Conservation (phyloP, 805 yeast genomes). For the Yarrowia sp. region DNA sequence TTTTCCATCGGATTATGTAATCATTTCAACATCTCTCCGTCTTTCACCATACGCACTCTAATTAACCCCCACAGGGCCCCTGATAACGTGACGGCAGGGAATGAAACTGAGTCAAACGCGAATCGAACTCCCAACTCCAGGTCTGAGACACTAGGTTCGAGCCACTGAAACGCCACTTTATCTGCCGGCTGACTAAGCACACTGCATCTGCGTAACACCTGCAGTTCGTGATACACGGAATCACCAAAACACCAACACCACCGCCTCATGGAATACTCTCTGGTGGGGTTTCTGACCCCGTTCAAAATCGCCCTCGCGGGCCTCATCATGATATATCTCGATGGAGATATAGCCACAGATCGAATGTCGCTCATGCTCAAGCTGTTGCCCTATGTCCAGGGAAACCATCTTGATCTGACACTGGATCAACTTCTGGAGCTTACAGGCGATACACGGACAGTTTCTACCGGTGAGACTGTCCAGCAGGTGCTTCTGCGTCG, state of each 20-base stretch:
- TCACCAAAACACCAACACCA: not conserved
- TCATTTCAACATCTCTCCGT: too few species aligned
- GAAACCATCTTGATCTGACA: conserved; percentile 13
- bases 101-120: too few species aligned
- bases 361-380: conserved; percentile 45
- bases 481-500: conserved; percentile 26
- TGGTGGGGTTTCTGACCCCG: conserved; percentile 44
- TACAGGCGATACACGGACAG: not conserved
- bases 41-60: not conserved
- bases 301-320: conserved; percentile 44
- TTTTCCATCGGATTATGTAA: not conserved
- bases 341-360: conserved; percentile 40
- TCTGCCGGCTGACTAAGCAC: not conserved
- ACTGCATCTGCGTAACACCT: not conserved
- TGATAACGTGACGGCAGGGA: not conserved
- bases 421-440: conserved; percentile 4
- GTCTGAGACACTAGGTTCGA: too few species aligned
- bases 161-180: too few species aligned
- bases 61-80: conserved; percentile 1
- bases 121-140: too few species aligned
- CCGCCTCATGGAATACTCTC: conserved; percentile 21
- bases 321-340: conserved; percentile 43
- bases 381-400: conserved; percentile 39
- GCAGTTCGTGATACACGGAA: not conserved
- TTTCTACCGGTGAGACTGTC: conserved; percentile 9